Evolutionary conservation across 108 stramenopile species (phyloP).

Genomic region (Nitzschia sp.): DNA sequence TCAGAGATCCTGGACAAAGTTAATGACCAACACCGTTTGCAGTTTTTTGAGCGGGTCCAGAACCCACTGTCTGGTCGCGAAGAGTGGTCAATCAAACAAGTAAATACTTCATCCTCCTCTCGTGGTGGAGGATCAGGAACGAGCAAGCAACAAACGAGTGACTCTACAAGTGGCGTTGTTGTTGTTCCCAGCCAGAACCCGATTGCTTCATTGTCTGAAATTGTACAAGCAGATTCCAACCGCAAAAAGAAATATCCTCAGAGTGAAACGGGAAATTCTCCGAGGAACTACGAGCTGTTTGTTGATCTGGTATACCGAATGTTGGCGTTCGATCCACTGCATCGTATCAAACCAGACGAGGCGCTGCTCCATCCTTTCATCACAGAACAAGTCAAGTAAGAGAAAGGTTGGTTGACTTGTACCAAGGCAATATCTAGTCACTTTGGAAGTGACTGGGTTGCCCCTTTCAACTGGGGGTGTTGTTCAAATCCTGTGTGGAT

Average conservation of each 20-base stretch:
- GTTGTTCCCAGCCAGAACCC: conserved; percentile 70
- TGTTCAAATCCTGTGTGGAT: too few species aligned
- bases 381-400: conserved; percentile 16
- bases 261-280: conserved; percentile 75
- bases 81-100: conserved; percentile 47
- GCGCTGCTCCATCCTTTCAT: conserved; percentile 91
- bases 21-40: conserved; percentile 67
- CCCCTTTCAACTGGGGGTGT: too few species aligned
- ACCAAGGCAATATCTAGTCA: not conserved
- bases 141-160: conserved; percentile 13
- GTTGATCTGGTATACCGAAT: conserved; percentile 89
- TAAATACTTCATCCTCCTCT: conserved; percentile 30
- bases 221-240: conserved; percentile 65
- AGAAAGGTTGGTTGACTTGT: too few species aligned
- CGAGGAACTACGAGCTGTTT: conserved; percentile 84
- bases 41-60: conserved; percentile 69
- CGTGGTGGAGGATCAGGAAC: conserved; percentile 19
- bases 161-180: not conserved
- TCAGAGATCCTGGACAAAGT: conserved; percentile 65
- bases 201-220: conserved; percentile 66
- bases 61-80: conserved; percentile 45
- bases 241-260: conserved; percentile 66
- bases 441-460: not conserved
- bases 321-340: conserved; percentile 77
- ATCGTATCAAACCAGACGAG: conserved; percentile 80